Evolutionary conservation across 768 basidiomycete species (phyloP), one percentile per base, ranked within the genome.

Genomic region (Auriscalpium vulgare): DNA sequence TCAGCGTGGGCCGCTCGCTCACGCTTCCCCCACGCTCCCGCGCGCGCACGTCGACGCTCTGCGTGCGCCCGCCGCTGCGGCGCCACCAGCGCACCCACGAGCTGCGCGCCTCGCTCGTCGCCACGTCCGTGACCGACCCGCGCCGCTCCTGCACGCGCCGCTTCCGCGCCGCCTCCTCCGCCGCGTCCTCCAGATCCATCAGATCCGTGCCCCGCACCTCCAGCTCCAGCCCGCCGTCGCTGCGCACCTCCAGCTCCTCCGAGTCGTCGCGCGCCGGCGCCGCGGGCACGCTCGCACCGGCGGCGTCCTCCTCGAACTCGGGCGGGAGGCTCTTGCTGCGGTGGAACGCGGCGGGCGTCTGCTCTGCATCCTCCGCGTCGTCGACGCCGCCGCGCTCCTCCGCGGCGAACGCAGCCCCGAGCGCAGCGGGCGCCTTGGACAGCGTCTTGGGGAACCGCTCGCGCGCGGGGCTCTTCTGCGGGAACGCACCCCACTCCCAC

Each of bases 401-500:
- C 51, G 56, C 49, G 40, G 35, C 43, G 54, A 46, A 5, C 54
- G 56, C 29, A 29, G 29, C 34, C 37, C 49, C 23, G 37, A 50
- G 46, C 17, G 57, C 21, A 21, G 50, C 17, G 9, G 34, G 58
- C 37, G 47, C 47, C 1, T 55, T 38, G 7, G 2, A 16, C 21
- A 29, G 47, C 11, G 40, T 47, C 37, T 60, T 47, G 13, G 62
- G 49, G 63, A 85, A 84, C 10, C 78, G 72, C 0, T 78, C 59
- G 53, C 78, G 78, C 62, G 83, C 70, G 1, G 87, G 86, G 3
- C 89, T 88, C 21, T 83, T 86, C 59, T 85, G 87, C 34, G 91
- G 93, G 64, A 95, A 90, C 17, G 80, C 84, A 29, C 91, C 92
- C 92, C 92, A 95, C 62, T 95, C 94, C 93, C 93, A 95, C 7